These are phyloP conservation scores for Tilletia setariae DNA, from an alignment of 1,284 basidiomycete species.

Conservation along the genomic window DNA sequence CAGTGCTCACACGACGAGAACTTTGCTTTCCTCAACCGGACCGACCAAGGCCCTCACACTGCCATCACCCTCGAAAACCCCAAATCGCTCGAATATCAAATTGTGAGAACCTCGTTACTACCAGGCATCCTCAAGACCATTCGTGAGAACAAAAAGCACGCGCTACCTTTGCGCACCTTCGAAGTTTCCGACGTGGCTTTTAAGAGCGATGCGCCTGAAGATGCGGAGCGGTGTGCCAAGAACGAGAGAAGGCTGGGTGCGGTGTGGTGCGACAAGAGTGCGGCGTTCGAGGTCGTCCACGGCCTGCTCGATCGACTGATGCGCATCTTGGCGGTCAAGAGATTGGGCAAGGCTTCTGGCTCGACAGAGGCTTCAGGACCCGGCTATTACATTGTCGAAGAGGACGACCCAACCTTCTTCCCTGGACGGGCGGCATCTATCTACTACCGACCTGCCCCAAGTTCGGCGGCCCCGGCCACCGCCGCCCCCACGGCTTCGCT, in stretches of 20 bases:
- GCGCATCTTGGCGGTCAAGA: constrained; percentile 86
- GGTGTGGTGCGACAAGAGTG: constrained; percentile 92
- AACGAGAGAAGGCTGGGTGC: constrained; percentile 85
- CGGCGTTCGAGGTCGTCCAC: constrained; percentile 94
- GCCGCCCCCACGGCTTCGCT: constrained; percentile 28
- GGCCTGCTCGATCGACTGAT: constrained; percentile 90
- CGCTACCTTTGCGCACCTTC: constrained; percentile 88
- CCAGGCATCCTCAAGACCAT: constrained; percentile 95
- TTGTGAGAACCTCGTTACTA: constrained; percentile 89
- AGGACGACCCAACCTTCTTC: constrained; percentile 82
- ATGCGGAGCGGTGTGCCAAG: constrained; percentile 72
- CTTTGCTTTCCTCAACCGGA: constrained; percentile 83
- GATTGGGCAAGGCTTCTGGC: constrained; percentile 64
- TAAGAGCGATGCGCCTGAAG: constrained; percentile 58
- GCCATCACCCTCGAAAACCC: constrained; percentile 93
- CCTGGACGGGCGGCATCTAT: constrained; percentile 88
- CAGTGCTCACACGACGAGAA: constrained; percentile 98
- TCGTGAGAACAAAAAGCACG: constrained; percentile 89
- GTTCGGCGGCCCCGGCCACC: constrained; percentile 38
- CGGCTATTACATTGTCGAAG: constrained; percentile 86
- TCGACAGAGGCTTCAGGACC: constrained; percentile 59
- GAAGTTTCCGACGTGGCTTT: constrained; percentile 90
- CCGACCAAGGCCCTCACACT: constrained; percentile 69
- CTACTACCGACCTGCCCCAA: constrained; percentile 69
- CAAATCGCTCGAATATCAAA: constrained; percentile 95